Conservation (phyloP, 306 rosid genomes). For the Fagus crenata region DNA sequence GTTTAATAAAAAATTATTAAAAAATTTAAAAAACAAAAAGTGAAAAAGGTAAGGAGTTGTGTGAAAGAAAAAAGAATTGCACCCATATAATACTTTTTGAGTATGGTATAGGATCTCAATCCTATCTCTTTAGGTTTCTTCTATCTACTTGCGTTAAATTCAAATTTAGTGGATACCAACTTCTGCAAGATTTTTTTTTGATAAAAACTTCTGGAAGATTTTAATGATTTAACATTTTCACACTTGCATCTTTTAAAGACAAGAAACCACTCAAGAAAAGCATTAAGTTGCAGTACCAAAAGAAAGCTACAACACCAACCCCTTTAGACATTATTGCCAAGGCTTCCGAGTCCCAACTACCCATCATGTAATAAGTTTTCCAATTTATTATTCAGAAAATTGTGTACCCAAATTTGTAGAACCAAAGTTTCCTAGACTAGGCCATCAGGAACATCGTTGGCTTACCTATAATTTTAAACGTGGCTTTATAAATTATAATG, state of each 20-base stretch:
- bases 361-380: background rate
- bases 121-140: too few relatives aligned
- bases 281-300: background rate
- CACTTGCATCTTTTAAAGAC: background rate
- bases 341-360: background rate
- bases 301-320: background rate
- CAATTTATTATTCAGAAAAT: background rate
- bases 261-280: background rate
- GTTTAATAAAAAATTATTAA: too few relatives aligned
- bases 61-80: too few relatives aligned
- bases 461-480: background rate
- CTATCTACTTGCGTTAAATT: background rate
- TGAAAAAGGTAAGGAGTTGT: too few relatives aligned
- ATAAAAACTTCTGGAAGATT: background rate
- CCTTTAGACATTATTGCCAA: background rate
- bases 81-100: too few relatives aligned
- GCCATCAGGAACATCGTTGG: background rate
- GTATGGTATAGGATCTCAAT: too few relatives aligned
- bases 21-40: too few relatives aligned
- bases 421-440: background rate
- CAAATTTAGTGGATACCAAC: background rate
- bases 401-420: constrained; percentile 21
- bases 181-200: background rate
- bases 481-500: background rate
- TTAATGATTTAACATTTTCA: background rate